phyloP scores from a whole-genome alignment of 2,329 filamentous ascomycete genomes.

The Colletotrichum scovillei region DNA sequence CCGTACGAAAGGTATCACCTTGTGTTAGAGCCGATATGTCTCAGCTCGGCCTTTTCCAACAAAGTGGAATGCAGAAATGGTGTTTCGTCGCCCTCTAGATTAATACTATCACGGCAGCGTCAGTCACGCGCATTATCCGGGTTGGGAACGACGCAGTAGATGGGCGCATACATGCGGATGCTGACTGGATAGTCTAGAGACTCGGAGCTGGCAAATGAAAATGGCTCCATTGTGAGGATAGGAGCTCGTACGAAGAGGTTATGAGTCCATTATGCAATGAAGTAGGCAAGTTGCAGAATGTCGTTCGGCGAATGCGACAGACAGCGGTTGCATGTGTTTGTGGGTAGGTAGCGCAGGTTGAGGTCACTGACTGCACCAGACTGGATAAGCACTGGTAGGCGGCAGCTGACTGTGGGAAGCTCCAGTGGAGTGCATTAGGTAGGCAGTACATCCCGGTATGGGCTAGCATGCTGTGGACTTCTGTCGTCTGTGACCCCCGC shows the following conservation, averaged over 20 bases:
- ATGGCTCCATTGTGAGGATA: slow-evolving; percentile 80
- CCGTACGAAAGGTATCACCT: slow-evolving; percentile 58
- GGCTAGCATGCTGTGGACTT: neutral
- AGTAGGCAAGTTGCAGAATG: neutral
- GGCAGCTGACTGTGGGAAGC: slow-evolving; percentile 22
- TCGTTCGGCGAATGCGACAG: neutral
- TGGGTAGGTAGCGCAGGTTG: neutral
- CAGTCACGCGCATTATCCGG: neutral
- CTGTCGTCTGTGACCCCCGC: slow-evolving; percentile 1
- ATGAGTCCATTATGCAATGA: slow-evolving; percentile 22
- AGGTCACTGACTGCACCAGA: neutral
- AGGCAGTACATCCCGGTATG: neutral
- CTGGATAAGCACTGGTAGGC: neutral
- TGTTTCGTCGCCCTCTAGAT: slow-evolving; percentile 58
- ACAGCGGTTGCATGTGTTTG: neutral
- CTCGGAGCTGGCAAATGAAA: slow-evolving; percentile 93
- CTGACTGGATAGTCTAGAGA: slow-evolving; percentile 80
- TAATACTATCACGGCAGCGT: slow-evolving; percentile 50
- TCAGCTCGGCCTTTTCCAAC: slow-evolving; percentile 80
- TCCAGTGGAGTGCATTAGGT: neutral
- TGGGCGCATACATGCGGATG: slow-evolving; percentile 68
- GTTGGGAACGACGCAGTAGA: neutral
- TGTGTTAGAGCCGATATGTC: slow-evolving; percentile 88
- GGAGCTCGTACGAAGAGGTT: slow-evolving; percentile 15
- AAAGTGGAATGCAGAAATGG: slow-evolving; percentile 72